Percentiles rank a stretch among this genome's conserved stretches.
Conservation (phyloP, 2,329 filamentous ascomycete genomes). For the Thelonectria olida region DNA sequence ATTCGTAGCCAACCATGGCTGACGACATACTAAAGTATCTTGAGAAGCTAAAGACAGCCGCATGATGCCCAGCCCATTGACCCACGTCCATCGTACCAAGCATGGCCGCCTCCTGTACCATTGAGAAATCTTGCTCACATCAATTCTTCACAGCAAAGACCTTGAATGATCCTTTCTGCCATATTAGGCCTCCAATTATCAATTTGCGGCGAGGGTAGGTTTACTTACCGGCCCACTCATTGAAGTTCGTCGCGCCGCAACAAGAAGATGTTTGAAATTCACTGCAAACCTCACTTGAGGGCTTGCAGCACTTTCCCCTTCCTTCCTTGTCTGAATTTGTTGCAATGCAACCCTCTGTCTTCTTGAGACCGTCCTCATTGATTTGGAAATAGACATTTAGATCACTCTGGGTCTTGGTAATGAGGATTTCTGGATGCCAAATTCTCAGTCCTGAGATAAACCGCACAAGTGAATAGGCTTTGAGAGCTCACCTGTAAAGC, state of each 20-base stretch:
- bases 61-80: conserved; percentile 56
- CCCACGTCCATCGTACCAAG: neutral
- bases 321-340: neutral
- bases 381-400: conserved; percentile 57
- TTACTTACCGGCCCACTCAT: conserved; percentile 60
- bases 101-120: neutral
- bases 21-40: conserved; percentile 69
- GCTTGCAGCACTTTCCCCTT: conserved; percentile 16
- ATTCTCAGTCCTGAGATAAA: neutral
- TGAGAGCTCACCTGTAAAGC: conserved; percentile 55
- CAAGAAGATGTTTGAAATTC: too few relatives aligned
- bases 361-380: conserved; percentile 32
- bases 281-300: too few relatives aligned
- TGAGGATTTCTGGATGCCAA: conserved; percentile 47
- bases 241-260: conserved; percentile 48
- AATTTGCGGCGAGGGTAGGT: neutral
- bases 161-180: conserved; percentile 1
- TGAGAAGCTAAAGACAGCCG: conserved; percentile 59
- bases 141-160: neutral
- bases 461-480: neutral
- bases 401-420: conserved; percentile 56
- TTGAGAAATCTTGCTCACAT: neutral
- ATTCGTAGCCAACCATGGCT: conserved; percentile 74
- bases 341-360: neutral
- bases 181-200: neutral